Evolutionary conservation across 371 early-diverging fungal genomes (phyloP).

Genomic region (Actinomucor elegans): DNA sequence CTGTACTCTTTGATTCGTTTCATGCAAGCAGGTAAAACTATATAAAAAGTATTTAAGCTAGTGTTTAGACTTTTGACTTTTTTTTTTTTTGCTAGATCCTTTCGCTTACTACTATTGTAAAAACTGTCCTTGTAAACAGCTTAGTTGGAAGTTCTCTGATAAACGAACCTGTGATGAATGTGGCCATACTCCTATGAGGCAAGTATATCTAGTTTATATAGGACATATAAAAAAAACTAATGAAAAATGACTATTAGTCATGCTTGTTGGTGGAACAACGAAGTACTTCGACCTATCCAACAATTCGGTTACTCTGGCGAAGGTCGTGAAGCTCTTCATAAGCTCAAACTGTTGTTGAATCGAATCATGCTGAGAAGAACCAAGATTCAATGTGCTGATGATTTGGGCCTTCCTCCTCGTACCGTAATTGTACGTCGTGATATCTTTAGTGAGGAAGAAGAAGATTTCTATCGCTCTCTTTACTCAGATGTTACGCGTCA

Average conservation of each 20-base stretch:
- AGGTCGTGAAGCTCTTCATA: slow-evolving; percentile 74
- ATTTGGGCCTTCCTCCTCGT: slow-evolving; percentile 91
- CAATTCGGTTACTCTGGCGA: slow-evolving; percentile 64
- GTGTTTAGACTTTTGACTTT: too few species aligned
- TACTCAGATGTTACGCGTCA: slow-evolving; percentile 77
- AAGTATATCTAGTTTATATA: slow-evolving; percentile 16
- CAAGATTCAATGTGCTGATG: slow-evolving; percentile 88
- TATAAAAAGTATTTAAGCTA: too few species aligned
- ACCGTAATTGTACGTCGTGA: slow-evolving; percentile 80
- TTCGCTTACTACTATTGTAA: slow-evolving; percentile 90
- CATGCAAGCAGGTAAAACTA: slow-evolving; percentile 56
- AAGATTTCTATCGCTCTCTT: slow-evolving; percentile 89
- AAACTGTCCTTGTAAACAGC: slow-evolving; percentile 77
- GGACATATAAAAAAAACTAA: too few species aligned
- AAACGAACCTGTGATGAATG: slow-evolving; percentile 71
- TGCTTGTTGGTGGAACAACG: slow-evolving; percentile 96
- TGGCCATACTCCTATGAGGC: slow-evolving; percentile 75
- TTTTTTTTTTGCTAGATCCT: slow-evolving; percentile 55
- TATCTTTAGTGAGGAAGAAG: slow-evolving; percentile 88
- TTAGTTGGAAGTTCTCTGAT: slow-evolving; percentile 79
- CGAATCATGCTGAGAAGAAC: slow-evolving; percentile 93
- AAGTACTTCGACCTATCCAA: slow-evolving; percentile 93
- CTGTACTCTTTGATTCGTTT: slow-evolving; percentile 95
- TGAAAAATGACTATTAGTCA: too few species aligned
- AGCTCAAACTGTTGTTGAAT: slow-evolving; percentile 79